Evolutionary conservation across 306 rosid species (phyloP), one percentile per base, ranked within the genome.

Genomic region (Cajanus cajan): DNA sequence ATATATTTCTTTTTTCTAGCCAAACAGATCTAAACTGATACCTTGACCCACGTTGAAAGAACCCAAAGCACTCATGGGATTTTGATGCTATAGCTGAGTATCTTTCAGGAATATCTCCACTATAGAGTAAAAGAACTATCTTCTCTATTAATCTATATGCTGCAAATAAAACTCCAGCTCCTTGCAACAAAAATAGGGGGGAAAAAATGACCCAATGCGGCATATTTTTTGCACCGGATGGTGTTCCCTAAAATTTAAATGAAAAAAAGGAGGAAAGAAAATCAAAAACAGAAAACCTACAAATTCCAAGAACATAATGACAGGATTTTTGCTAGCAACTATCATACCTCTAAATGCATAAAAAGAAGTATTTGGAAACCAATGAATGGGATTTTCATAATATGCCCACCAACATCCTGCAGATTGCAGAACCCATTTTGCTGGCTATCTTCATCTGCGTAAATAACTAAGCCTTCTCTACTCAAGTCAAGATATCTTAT

Each of bases 381-480:
- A 68, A 94, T 86, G 41, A 94, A 54, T 68, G 97, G 98, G 82
- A 94, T 71, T 86, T 94, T 94, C 94, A 94, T 94, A 51, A 92
- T 76, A 84, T 94, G 98, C 16, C 98, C 97, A 44, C 97, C 97
- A 41, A 94, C 83, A 79, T 92, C 95, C 83, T 89, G 97, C 65
- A 88, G 81, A 84, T 80, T 87, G 83, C 98, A 94, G 34, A 89
- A 58, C 47, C 87, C 71, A 55, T 71, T 55, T 57, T 87, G 90
- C 48, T 70, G 87, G 59, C 74, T 81, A 70, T 85, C 90, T 47
- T 92, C 97, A 31, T 92, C 93, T 4, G 93, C 81, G 24, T 92
- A 77, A 84, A 89, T 83, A 64, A 90, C 91, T 73, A 89, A 77
- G 77, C 97, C 93, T 63, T 89, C 93, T 71, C 92, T 88, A 79